Conservation (phyloP, 2,329 filamentous ascomycete species). For the Cercospora janseana region DNA sequence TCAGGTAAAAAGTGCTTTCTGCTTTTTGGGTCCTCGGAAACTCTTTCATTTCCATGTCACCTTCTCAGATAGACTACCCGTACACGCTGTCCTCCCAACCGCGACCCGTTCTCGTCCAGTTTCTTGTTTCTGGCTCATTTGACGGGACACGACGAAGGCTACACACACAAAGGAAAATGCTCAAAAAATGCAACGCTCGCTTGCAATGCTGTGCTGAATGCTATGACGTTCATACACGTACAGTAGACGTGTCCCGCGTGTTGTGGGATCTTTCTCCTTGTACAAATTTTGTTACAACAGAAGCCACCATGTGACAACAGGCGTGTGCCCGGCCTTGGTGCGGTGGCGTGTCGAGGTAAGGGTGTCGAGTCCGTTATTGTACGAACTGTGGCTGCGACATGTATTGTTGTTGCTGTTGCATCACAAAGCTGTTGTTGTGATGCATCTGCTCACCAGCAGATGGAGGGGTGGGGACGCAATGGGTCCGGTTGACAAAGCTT, state of each 20-base stretch:
- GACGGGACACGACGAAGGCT: slow-evolving; percentile 14
- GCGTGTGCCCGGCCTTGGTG: neutral
- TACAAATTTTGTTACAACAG: slow-evolving; percentile 28
- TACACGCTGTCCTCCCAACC: slow-evolving; percentile 21
- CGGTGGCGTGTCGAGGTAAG: neutral
- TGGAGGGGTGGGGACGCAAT: slow-evolving; percentile 38
- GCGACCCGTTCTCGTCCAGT: slow-evolving; percentile 10
- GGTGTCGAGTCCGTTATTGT: slow-evolving; percentile 26
- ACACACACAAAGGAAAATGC: slow-evolving; percentile 31
- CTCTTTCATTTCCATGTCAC: slow-evolving; percentile 4
- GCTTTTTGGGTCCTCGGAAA: slow-evolving; percentile 9
- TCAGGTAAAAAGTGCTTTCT: slow-evolving; percentile 14
- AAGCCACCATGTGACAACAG: slow-evolving; percentile 13
- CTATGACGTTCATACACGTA: slow-evolving; percentile 32
- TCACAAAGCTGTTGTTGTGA: slow-evolving; percentile 23
- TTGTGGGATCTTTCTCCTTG: slow-evolving; percentile 12
- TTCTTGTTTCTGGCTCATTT: slow-evolving; percentile 11
- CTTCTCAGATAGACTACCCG: slow-evolving; percentile 14
- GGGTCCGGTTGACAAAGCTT: slow-evolving; percentile 27
- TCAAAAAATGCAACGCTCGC: slow-evolving; percentile 35
- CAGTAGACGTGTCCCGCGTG: slow-evolving; percentile 11
- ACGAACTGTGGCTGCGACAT: slow-evolving; percentile 35
- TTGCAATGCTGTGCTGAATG: slow-evolving; percentile 35
- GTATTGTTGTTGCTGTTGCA: slow-evolving; percentile 25
- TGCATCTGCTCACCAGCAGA: slow-evolving; percentile 32